Evolutionary conservation across 495 filamentous ascomycete genomes (phyloP).

Genomic region (Letharia columbiana): DNA sequence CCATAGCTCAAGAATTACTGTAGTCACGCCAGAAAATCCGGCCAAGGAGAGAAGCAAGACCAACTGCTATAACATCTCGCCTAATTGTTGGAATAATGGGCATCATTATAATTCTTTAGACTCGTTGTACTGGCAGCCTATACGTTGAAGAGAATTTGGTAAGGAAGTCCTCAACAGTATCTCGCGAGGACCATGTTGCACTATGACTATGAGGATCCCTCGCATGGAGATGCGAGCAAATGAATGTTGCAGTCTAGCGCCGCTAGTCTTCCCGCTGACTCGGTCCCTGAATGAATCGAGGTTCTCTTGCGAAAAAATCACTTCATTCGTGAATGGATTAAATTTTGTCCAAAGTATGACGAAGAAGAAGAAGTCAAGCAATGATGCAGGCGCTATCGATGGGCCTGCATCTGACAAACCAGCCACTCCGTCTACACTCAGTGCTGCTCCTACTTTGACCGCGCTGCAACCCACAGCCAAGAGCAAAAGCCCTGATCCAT

Average conservation of each 20-base stretch:
- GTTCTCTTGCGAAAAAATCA: neutral
- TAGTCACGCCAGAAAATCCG: neutral
- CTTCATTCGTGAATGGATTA: neutral
- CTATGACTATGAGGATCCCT: neutral
- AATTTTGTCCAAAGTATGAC: conserved; percentile 21
- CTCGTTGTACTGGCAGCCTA: neutral
- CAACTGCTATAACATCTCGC: neutral
- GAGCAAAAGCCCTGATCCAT: conserved; percentile 33
- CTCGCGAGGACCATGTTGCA: neutral
- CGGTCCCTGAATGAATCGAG: neutral
- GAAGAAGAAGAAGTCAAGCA: conserved; percentile 38
- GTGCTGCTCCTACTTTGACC: conserved; percentile 16
- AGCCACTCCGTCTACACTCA: neutral
- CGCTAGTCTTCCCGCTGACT: neutral
- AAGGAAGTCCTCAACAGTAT: neutral
- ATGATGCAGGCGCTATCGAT: conserved; percentile 17
- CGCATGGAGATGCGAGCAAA: neutral
- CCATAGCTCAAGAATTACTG: neutral
- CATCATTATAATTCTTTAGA: neutral
- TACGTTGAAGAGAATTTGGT: neutral
- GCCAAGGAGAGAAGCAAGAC: neutral
- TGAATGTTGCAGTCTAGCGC: neutral
- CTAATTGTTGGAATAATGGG: neutral
- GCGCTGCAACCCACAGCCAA: conserved; percentile 16
- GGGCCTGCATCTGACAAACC: conserved; percentile 17